Evolutionary conservation across 331 rosid species (phyloP).

Genomic region (Stylosanthes scabra): DNA sequence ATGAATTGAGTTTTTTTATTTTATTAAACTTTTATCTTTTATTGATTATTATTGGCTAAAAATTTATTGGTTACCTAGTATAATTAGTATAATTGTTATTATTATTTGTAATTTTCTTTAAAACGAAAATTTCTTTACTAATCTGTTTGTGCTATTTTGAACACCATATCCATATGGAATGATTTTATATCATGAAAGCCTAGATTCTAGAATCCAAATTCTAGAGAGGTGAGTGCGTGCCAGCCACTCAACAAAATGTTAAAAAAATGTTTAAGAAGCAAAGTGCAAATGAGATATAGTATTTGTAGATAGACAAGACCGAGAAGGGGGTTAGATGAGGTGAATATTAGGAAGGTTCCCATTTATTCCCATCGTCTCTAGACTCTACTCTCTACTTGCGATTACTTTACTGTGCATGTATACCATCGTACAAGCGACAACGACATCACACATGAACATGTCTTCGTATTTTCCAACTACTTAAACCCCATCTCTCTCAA

Average conservation of each 20-base stretch:
- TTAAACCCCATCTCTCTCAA: conserved; percentile 2
- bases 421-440: background rate
- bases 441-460: background rate
- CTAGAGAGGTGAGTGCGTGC: background rate
- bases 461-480: conserved; percentile 25
- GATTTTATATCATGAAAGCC: background rate
- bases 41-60: too few relatives aligned
- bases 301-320: background rate
- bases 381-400: too few relatives aligned
- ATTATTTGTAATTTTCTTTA: too few relatives aligned
- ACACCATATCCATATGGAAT: too few relatives aligned
- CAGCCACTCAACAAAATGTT: background rate
- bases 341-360: background rate
- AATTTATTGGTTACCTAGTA: too few relatives aligned
- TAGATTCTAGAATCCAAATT: background rate
- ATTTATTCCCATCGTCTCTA: background rate
- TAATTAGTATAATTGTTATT: too few relatives aligned
- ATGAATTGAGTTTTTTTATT: too few relatives aligned
- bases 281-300: background rate
- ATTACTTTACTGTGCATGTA: background rate
- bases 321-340: background rate
- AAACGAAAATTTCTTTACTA: too few relatives aligned
- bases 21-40: too few relatives aligned
- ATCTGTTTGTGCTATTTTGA: too few relatives aligned
- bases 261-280: background rate